A percentile compares a stretch with the other conserved stretches of the same genome.
Conservation (phyloP, 2,329 filamentous ascomycete genomes). For the Helotiales sp. region DNA sequence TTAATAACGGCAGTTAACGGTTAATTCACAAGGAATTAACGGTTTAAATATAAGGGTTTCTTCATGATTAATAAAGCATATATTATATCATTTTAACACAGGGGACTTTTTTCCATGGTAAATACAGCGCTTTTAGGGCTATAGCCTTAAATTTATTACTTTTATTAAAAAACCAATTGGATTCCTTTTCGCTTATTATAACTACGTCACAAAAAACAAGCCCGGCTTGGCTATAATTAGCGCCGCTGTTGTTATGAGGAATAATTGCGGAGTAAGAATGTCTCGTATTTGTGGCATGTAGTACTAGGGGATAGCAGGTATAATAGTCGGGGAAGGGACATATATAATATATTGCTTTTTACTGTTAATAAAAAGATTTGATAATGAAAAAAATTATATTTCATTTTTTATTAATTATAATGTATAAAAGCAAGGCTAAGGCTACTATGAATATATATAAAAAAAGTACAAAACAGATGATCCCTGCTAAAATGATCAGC, state of each 20-base stretch:
- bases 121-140: neutral
- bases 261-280: neutral
- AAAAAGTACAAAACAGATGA: neutral
- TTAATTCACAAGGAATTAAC: neutral
- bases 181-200: neutral
- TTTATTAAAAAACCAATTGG: neutral
- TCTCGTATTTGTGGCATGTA: neutral
- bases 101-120: neutral
- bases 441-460: neutral
- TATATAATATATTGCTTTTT: neutral
- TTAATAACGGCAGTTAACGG: neutral
- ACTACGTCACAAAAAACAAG: neutral
- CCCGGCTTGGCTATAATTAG: neutral
- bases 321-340: neutral
- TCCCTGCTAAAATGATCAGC: conserved; percentile 2
- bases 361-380: neutral
- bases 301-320: neutral
- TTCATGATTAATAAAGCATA: neutral
- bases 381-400: neutral
- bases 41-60: neutral
- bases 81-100: neutral
- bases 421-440: neutral
- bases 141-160: neutral
- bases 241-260: neutral
- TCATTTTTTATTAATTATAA: neutral